Conservation (phyloP, 805 yeast genomes). For the Candida michaelii region DNA sequence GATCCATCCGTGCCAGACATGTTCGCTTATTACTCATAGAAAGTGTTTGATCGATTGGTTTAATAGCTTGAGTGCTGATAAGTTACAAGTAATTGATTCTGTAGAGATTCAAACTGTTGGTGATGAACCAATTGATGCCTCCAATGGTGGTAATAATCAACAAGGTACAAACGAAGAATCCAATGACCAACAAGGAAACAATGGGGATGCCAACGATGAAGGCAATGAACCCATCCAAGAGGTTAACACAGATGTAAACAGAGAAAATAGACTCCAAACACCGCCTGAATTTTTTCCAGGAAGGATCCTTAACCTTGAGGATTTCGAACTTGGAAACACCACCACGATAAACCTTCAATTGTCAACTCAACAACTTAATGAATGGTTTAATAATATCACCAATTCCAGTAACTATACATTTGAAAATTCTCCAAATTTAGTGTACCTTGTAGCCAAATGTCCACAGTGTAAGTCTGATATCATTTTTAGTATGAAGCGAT, state of each 20-base stretch:
- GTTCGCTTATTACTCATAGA: slow-evolving; percentile 35
- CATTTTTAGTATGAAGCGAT: slow-evolving; percentile 30
- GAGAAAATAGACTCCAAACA: too few relatives aligned
- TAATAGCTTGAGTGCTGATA: slow-evolving; percentile 31
- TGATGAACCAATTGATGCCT: too few relatives aligned
- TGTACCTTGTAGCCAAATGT: slow-evolving; percentile 30
- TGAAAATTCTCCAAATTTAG: slow-evolving; percentile 6
- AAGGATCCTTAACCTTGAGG: slow-evolving; percentile 6
- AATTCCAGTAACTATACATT: neutral
- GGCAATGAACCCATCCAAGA: neutral
- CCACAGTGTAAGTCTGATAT: slow-evolving; percentile 43
- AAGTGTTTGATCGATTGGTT: slow-evolving; percentile 44
- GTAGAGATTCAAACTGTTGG: neutral
- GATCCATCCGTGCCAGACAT: slow-evolving; percentile 38
- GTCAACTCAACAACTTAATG: slow-evolving; percentile 16
- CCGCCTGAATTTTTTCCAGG: neutral
- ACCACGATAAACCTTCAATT: slow-evolving; percentile 9
- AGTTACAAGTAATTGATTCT: slow-evolving; percentile 20
- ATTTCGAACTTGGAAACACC: slow-evolving; percentile 17
- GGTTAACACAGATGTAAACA: neutral
- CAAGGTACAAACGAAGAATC: neutral
- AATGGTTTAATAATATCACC: slow-evolving; percentile 17
- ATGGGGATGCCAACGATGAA: neutral
- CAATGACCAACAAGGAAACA: neutral
- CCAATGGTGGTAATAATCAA: neutral